Evolutionary conservation across 306 rosid species (phyloP).

Genomic region (Cicer judaicum): DNA sequence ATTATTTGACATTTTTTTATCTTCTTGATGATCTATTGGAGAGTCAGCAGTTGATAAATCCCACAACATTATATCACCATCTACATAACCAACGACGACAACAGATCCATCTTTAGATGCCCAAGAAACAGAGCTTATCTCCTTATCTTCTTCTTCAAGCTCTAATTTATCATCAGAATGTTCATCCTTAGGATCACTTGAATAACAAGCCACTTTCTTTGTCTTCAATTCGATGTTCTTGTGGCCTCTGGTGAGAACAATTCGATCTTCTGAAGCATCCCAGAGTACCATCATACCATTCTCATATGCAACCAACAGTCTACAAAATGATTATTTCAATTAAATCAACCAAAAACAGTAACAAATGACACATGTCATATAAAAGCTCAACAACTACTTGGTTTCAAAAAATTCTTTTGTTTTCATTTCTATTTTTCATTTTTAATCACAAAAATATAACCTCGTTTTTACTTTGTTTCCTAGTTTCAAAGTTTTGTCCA

Average conservation of each 20-base stretch:
- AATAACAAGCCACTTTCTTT: conserved; percentile 44
- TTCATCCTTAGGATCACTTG: conserved; percentile 47
- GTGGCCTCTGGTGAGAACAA: conserved; percentile 73
- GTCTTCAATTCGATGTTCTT: conserved; percentile 63
- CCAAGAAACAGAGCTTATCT: conserved; percentile 87
- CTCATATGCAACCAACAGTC: conserved; percentile 82
- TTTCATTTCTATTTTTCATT: neutral
- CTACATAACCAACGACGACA: conserved; percentile 81
- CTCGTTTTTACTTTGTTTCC: neutral
- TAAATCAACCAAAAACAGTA: conserved; percentile 20
- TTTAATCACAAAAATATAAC: conserved; percentile 1
- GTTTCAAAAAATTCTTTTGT: neutral
- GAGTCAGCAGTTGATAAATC: conserved; percentile 62
- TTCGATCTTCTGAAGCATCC: conserved; percentile 84
- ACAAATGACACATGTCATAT: neutral
- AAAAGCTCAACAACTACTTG: conserved; percentile 6
- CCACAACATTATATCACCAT: conserved; percentile 95
- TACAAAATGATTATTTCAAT: conserved; percentile 53
- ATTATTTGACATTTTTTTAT: conserved; percentile 49
- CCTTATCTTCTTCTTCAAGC: conserved; percentile 66
- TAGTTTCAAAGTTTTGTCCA: neutral
- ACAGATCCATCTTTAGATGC: conserved; percentile 75
- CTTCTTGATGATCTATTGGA: conserved; percentile 46
- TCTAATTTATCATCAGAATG: conserved; percentile 54
- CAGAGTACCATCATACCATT: conserved; percentile 81